Base-by-base conservation (phyloP, 2,329 filamentous ascomycete species). In the Beauveria sp. region DNA sequence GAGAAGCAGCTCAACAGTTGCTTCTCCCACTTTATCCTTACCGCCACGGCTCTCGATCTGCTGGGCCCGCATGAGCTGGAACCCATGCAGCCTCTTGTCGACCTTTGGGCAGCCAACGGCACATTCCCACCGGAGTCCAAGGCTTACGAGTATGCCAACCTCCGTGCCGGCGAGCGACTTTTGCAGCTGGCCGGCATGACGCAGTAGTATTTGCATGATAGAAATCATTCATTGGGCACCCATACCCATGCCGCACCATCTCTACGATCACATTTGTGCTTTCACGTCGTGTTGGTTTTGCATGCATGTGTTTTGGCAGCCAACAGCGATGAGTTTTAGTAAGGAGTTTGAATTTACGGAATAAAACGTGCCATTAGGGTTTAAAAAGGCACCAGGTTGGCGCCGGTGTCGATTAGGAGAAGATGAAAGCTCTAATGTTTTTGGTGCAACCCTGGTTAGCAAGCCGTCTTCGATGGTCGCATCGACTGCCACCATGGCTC, bases 21-120 rank as follows among this genome's bases (percentile, higher is more conserved):
- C 75, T 95, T 95, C 74, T 90, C 89, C 51, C 90, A 93, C 77
- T 95, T 93, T 67, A 82, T 93, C 65, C 83, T 91, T 24, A 91
- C 90, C 4, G 88, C 89, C 50, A 92, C 89, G 60, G 89, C 89
- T 53, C 84, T 92, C 66, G 88, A 90, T 68, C 88, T 98, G 78
- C 84, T 98, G 64, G 89, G 89, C 67, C 91, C 92, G 63, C 89
- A 91, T 70, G 93, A 97, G 75, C 84, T 96, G 69, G 93, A 97
- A 80, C 93, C 93, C 24, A 96, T 98, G 91, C 91, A 96, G 78
- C 91, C 91, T 28, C 77, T 98, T 67, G 90, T 98, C 67, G 92
- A 97, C 70, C 82, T 97, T 53, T 97, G 93, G 88, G 87, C 92
- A 28, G 88, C 88, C 65, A 93, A 93, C 71, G 92, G 93, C 63